Percentiles rank a stretch among this genome's conserved stretches.
phyloP scores from a whole-genome alignment of 805 yeast genomes.

The Candida verbasci region DNA sequence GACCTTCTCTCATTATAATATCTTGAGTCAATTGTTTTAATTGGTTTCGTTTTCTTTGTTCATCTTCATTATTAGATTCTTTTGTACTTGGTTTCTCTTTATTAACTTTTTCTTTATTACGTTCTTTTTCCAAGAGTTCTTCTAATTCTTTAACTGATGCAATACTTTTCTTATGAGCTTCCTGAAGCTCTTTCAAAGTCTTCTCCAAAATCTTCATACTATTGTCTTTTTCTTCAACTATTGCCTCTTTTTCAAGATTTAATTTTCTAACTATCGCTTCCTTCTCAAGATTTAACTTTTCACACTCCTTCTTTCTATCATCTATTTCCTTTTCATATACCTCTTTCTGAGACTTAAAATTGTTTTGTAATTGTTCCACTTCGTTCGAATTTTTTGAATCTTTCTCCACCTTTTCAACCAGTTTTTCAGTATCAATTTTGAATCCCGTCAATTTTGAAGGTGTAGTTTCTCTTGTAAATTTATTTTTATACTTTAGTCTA shows the following conservation, averaged over 20 bases:
- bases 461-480: slow-evolving; percentile 1
- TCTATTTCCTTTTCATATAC: neutral
- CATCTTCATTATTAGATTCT: slow-evolving; percentile 4
- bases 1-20: slow-evolving; percentile 12
- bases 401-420: slow-evolving; percentile 1
- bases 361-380: neutral
- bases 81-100: slow-evolving; percentile 3
- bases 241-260: neutral
- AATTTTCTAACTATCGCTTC: neutral
- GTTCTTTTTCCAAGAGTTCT: slow-evolving; percentile 8
- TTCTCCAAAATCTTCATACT: slow-evolving; percentile 1
- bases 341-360: neutral
- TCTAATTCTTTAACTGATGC: slow-evolving; percentile 8
- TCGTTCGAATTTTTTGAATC: neutral
- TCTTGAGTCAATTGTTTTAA: slow-evolving; percentile 17
- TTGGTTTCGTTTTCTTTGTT: slow-evolving; percentile 14
- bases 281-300: neutral
- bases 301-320: neutral
- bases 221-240: neutral
- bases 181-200: slow-evolving; percentile 2
- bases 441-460: slow-evolving; percentile 11
- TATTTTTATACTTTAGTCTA: slow-evolving; percentile 13
- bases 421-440: slow-evolving; percentile 4
- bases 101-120: slow-evolving; percentile 8
- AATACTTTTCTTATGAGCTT: slow-evolving; percentile 4